Percentiles rank a stretch among this genome's conserved stretches.
These are phyloP conservation scores for Pleurotus ostreatus DNA, from an alignment of 768 basidiomycete species.

Conservation along the genomic window DNA sequence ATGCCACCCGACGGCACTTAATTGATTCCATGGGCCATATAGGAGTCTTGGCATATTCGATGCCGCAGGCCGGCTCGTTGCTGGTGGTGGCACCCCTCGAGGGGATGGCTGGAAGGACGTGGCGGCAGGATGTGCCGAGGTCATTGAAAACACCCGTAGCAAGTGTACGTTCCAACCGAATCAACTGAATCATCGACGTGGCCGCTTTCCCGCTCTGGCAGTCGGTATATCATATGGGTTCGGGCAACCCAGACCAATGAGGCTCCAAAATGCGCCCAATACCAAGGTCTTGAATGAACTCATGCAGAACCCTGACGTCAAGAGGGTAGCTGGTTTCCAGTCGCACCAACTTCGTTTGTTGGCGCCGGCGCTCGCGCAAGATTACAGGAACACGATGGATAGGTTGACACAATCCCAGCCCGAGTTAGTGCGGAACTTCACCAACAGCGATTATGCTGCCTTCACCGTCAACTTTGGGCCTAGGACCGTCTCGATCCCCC, in stretches of 20 bases:
- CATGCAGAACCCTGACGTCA: background rate
- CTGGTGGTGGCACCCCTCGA: background rate
- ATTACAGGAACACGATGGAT: background rate
- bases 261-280: background rate
- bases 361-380: background rate
- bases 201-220: background rate
- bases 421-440: conserved; percentile 3
- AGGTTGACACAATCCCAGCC: background rate
- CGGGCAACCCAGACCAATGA: background rate
- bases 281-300: background rate
- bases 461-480: conserved; percentile 27
- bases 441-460: conserved; percentile 18
- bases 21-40: background rate
- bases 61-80: background rate
- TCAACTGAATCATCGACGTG: background rate
- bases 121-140: background rate
- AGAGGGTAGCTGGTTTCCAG: background rate
- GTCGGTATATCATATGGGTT: background rate
- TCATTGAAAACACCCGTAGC: background rate
- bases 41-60: background rate
- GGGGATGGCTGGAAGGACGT: background rate
- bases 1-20: background rate
- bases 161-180: background rate
- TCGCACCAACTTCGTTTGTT: background rate
- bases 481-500: conserved; percentile 10